A percentile compares a stretch with the other conserved stretches of the same genome.
Evolutionary conservation across 768 basidiomycete species (phyloP).

Genomic region (Mycena chlorophos): DNA sequence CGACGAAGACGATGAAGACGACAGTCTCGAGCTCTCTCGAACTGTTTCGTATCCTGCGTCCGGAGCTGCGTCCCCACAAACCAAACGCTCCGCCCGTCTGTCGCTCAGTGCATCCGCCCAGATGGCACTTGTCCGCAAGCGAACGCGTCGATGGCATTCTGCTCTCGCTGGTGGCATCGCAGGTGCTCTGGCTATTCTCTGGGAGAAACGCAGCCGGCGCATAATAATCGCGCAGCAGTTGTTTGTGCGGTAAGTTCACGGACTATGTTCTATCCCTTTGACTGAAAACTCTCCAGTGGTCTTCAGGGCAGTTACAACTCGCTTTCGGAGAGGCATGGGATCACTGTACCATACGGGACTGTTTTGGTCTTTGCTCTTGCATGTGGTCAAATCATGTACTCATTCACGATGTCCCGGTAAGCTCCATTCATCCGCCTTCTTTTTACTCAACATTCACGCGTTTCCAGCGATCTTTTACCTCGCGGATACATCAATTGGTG

Average conservation of each 20-base stretch:
- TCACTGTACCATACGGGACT: constrained; percentile 15
- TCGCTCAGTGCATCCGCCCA: constrained; percentile 48
- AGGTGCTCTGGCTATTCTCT: constrained; percentile 49
- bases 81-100: constrained; percentile 33
- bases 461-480: too few relatives aligned
- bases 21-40: constrained; percentile 17
- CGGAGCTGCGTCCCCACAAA: neutral
- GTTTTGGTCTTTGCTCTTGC: constrained; percentile 17
- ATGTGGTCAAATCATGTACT: constrained; percentile 21
- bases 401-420: constrained; percentile 17
- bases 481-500: constrained; percentile 1
- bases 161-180: constrained; percentile 54
- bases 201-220: constrained; percentile 51
- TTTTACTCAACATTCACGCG: too few relatives aligned
- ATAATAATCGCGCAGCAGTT: constrained; percentile 59
- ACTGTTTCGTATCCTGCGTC: constrained; percentile 15
- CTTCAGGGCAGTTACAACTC: constrained; percentile 70
- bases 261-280: neutral
- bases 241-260: constrained; percentile 53
- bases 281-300: constrained; percentile 42
- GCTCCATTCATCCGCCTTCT: too few relatives aligned
- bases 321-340: constrained; percentile 36
- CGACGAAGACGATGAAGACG: constrained; percentile 20
- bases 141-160: constrained; percentile 54
- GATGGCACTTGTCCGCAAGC: constrained; percentile 46